Evolutionary conservation across 1,284 basidiomycete species (phyloP), one percentile per base, ranked within the genome.

Genomic region (Leccinum subspadiceum): DNA sequence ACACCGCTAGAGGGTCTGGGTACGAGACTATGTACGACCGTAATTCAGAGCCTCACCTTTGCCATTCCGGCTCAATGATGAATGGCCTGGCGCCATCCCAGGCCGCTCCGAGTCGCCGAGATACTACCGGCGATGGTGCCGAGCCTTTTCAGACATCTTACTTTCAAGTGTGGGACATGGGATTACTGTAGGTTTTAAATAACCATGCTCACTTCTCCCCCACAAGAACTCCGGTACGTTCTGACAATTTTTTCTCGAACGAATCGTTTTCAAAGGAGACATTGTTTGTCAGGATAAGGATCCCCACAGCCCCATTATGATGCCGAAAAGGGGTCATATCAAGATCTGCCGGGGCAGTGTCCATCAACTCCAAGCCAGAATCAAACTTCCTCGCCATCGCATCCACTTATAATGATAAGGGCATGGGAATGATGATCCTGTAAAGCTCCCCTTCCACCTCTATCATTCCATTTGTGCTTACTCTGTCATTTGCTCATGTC

Each of bases 321-420:
- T 20, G 41, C 20, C 41, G 41, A 20, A 20, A 26, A 24, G 17
- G 15, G n/a, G 31, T 31, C 24, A 35, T 52, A 17, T 48, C 39
- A 17, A 20, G 61, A 54, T 37, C 3, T 15, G 33, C 35, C 6
- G 3, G 12, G 7, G 37, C 24, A 8, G 13, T 59, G 35, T 35
- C 37, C 46, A 22, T 48, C 60, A n/a, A n/a, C 15, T 1, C 8
- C n/a, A 24, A 22, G 44, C n/a, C 17, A 12, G 44, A 37, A 53
- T 53, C 24, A 35, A 17, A 41, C 26, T 37, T 51, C 22, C 56
- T 35, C 10, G 52, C 66, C 13, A n/a, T 13, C 24, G 8, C 6
- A 24, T 53, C 13, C 13, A 44, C 57, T 60, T 58, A 65, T 66
- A 66, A 44, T 17, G 33, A 57, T 26, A 29, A 13, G n/a, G 35